Evolutionary conservation across 768 basidiomycete species (phyloP).

Genomic region (Sporobolomyces roseus): DNA sequence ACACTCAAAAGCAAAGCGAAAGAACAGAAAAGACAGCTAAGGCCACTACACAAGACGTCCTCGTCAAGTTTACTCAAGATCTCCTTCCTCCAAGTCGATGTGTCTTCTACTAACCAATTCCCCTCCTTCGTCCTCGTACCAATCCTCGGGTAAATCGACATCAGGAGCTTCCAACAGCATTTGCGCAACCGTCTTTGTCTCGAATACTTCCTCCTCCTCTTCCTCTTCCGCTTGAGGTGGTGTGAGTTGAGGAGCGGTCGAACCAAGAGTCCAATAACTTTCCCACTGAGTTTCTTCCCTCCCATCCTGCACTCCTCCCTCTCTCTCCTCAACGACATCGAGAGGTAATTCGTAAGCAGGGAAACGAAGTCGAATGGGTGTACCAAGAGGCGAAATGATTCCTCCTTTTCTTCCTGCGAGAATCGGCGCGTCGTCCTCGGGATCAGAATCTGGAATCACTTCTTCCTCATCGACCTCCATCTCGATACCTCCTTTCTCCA

Average conservation of each 20-base stretch:
- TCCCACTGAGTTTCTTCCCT: slow-evolving; percentile 6
- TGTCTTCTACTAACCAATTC: background rate
- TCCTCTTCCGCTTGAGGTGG: background rate
- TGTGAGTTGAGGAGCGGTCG: background rate
- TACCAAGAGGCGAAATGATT: background rate
- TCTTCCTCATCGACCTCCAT: background rate
- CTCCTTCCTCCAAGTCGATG: no score
- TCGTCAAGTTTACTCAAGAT: no score
- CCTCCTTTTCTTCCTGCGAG: background rate
- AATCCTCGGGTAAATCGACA: background rate
- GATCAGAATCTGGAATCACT: slow-evolving; percentile 19
- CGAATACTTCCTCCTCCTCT: background rate
- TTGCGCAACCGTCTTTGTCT: slow-evolving; percentile 1
- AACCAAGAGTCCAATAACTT: slow-evolving; percentile 10
- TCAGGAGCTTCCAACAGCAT: slow-evolving; percentile 9
- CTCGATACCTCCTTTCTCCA: slow-evolving; percentile 3
- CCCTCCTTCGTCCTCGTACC: background rate
- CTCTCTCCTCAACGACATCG: background rate
- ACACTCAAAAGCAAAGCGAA: background rate
- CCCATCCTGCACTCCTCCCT: background rate
- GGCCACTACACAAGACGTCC: no score
- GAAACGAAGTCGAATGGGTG: background rate
- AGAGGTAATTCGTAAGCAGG: slow-evolving; percentile 24
- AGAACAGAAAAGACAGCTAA: background rate
- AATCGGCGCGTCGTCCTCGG: slow-evolving; percentile 8